Evolutionary conservation across 2,329 filamentous ascomycete species (phyloP), one percentile per base, ranked within the genome.

Genomic region (Ophiostoma sp.): DNA sequence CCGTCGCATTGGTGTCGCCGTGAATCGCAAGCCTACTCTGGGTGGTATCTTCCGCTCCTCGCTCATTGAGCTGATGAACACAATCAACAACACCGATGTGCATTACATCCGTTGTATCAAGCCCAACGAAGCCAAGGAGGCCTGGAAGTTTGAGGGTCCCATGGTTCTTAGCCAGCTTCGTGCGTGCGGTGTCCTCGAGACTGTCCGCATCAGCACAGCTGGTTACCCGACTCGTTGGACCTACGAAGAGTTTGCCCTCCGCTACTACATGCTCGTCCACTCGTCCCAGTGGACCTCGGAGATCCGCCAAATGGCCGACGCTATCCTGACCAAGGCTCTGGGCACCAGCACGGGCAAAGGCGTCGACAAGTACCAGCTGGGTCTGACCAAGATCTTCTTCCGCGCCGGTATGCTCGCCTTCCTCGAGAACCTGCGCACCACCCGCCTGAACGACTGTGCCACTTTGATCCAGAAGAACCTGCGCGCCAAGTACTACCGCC

Each of bases 31-130:
- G 83, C 96, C 96, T 48, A 99, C 96, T 0, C 89, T 99, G 39
- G 96, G 96, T 82, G 96, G 96, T 75, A 99, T 99, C 77, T 99
- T 99, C 91, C 97, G 97, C 81, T 97, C 95, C 2, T 98, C 96
- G 9, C 86, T 99, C 79, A 98, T 99, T 78, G 96, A 99, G 83
- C 89, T 99, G 70, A 99, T 99, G 95, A 88, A 90, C 81, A 99
- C 96, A 5, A 99, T 99, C 83, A 97, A 97, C 82, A 95, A 93
- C 77, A 99, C 96, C 2, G 96, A 99, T 81, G 96, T 98, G 25
- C 96, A 99, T 83, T 99, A 99, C 83, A 99, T 99, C 80, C 91
- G 96, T 78, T 99, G 96, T 82, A 98, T 99, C 84, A 99, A 99
- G 84, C 96, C 96, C 42, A 99, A 99, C 81, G 96, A 99, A 83